Percentiles rank a stretch among this genome's conserved stretches.
Conservation (phyloP, 768 basidiomycete species). For the Pisolithus marmoratus region DNA sequence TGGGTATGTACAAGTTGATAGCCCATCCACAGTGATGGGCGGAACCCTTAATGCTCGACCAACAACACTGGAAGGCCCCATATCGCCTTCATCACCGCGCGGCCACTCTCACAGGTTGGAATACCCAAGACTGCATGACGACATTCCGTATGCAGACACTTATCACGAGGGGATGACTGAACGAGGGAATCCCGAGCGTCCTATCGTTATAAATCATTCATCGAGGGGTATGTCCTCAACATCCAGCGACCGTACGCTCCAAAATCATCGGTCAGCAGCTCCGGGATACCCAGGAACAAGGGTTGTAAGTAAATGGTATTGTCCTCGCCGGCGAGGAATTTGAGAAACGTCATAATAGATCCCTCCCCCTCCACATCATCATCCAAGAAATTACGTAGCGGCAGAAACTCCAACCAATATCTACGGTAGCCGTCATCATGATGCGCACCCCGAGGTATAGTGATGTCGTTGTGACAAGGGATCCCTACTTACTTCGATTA, state of each 20-base stretch:
- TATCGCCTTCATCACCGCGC: conserved; percentile 18
- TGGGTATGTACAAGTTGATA: conserved; percentile 27
- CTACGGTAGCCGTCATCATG: conserved; percentile 18
- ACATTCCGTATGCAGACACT: conserved; percentile 11
- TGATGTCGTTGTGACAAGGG: not conserved
- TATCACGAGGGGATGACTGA: conserved; percentile 18
- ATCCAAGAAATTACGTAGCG: conserved; percentile 11
- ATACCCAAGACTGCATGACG: conserved; percentile 17
- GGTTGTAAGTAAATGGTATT: conserved; percentile 15
- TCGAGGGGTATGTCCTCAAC: conserved; percentile 13
- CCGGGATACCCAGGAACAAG: conserved; percentile 19
- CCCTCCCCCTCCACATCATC: conserved; percentile 23
- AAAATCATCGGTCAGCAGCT: conserved; percentile 18
- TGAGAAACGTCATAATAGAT: conserved; percentile 13
- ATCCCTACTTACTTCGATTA: conserved; percentile 3
- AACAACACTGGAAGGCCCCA: conserved; percentile 13
- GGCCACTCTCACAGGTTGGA: conserved; percentile 16
- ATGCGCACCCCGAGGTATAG: conserved; percentile 14
- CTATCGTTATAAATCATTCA: conserved; percentile 18
- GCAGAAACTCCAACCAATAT: conserved; percentile 26
- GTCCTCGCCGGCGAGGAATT: not conserved
- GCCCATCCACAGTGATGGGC: conserved; percentile 26
- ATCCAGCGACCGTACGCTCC: conserved; percentile 29
- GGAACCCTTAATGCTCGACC: conserved; percentile 29
- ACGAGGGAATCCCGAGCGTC: conserved; percentile 11